These are phyloP conservation scores for Royoungia palumana DNA, from an alignment of 768 basidiomycete species.

Conservation along the genomic window DNA sequence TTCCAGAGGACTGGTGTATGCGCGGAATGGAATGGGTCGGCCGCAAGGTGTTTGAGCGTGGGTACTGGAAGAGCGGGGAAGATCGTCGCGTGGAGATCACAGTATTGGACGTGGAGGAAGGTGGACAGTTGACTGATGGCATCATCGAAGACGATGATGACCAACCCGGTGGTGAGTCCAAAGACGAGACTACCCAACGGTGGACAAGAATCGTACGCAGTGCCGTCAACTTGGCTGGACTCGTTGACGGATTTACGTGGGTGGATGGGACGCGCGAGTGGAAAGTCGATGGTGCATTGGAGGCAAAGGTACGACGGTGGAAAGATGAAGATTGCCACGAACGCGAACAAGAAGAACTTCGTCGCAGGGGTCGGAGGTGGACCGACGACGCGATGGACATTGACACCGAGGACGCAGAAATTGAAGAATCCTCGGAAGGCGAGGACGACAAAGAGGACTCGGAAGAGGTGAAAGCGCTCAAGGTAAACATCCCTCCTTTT, in stretches of 20 bases:
- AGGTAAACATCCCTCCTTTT: slow-evolving; percentile 46
- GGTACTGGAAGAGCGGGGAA: slow-evolving; percentile 87
- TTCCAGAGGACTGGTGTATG: slow-evolving; percentile 94
- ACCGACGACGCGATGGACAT: slow-evolving; percentile 70
- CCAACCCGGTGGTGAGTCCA: slow-evolving; percentile 24
- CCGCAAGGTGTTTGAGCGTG: slow-evolving; percentile 84
- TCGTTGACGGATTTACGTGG: slow-evolving; percentile 77
- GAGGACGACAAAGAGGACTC: slow-evolving; percentile 66
- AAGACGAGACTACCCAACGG: slow-evolving; percentile 47
- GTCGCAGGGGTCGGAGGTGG: slow-evolving; percentile 60
- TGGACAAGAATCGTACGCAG: slow-evolving; percentile 77
- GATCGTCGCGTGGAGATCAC: slow-evolving; percentile 72
- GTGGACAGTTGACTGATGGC: slow-evolving; percentile 62
- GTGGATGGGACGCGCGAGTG: slow-evolving; percentile 56
- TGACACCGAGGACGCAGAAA: slow-evolving; percentile 52
- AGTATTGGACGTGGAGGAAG: slow-evolving; percentile 63
- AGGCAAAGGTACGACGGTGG: slow-evolving; percentile 69
- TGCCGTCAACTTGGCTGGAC: slow-evolving; percentile 60
- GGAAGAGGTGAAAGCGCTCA: slow-evolving; percentile 73
- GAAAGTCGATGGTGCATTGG: slow-evolving; percentile 61
- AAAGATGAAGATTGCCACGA: slow-evolving; percentile 65
- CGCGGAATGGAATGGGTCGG: slow-evolving; percentile 98
- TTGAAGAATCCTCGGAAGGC: slow-evolving; percentile 42
- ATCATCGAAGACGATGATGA: slow-evolving; percentile 77
- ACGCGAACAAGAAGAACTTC: slow-evolving; percentile 63